A percentile compares a stretch with the other conserved stretches of the same genome.
phyloP scores from a whole-genome alignment of 495 filamentous ascomycete genomes.

The Filosporella fistucella region DNA sequence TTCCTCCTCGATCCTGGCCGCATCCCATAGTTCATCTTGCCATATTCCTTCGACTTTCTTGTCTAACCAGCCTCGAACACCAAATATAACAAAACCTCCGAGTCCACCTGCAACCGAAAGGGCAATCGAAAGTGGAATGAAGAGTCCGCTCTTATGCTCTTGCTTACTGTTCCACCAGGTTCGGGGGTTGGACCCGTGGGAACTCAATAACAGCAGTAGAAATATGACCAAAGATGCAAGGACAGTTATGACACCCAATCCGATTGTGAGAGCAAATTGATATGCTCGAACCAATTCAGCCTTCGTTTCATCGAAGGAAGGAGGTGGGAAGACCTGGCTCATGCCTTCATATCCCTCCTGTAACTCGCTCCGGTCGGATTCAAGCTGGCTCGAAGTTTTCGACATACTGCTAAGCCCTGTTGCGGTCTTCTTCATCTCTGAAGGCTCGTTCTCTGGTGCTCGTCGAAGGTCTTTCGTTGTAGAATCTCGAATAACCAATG shows the following conservation, averaged over 20 bases:
- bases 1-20: constrained; percentile 43
- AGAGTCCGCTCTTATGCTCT: constrained; percentile 5
- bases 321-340: constrained; percentile 59
- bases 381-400: constrained; percentile 41
- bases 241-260: constrained; percentile 31
- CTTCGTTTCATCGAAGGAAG: constrained; percentile 44
- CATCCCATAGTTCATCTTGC: constrained; percentile 60
- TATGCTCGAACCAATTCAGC: constrained; percentile 43
- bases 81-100: constrained; percentile 33
- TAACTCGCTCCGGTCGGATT: constrained; percentile 39
- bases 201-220: constrained; percentile 9
- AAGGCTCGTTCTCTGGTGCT: constrained; percentile 49
- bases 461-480: constrained; percentile 52
- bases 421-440: constrained; percentile 34
- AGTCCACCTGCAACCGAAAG: constrained; percentile 24
- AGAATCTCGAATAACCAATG: constrained; percentile 59
- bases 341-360: constrained; percentile 44
- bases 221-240: constrained; percentile 25
- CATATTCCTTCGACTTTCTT: constrained; percentile 49
- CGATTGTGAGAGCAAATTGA: constrained; percentile 37
- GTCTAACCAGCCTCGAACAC: constrained; percentile 45
- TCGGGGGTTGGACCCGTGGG: background rate
- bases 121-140: constrained; percentile 21
- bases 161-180: background rate
- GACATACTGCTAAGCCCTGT: constrained; percentile 42